Evolutionary conservation across 2,329 filamentous ascomycete species (phyloP).

Genomic region (Aureobasidium leucospermi): DNA sequence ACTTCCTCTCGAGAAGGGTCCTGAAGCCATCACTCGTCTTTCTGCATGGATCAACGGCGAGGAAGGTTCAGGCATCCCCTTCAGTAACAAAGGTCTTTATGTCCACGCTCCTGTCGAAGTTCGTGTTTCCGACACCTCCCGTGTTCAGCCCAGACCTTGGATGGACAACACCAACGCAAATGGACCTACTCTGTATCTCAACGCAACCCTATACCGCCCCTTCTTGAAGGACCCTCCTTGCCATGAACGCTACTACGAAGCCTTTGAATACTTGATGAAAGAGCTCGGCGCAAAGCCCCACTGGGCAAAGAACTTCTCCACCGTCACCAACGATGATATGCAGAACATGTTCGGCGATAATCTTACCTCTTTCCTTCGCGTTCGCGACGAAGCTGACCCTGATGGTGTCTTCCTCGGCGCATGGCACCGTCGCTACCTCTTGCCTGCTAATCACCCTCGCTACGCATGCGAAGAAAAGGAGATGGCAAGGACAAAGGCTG

Average conservation of each 20-base stretch:
- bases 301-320: constrained; percentile 86
- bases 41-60: constrained; percentile 80
- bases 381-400: constrained; percentile 65
- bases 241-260: constrained; percentile 71
- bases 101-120: constrained; percentile 90
- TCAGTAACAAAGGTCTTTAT: constrained; percentile 69
- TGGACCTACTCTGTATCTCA: constrained; percentile 76
- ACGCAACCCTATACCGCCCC: constrained; percentile 81
- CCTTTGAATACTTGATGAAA: constrained; percentile 85
- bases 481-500: constrained; percentile 25
- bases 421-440: constrained; percentile 72
- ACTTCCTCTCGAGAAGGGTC: constrained; percentile 74
- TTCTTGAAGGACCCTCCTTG: constrained; percentile 73
- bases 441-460: constrained; percentile 27
- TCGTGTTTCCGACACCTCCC: constrained; percentile 66
- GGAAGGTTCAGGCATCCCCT: constrained; percentile 63
- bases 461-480: constrained; percentile 40
- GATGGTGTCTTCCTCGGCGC: constrained; percentile 84
- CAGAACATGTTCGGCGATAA: constrained; percentile 58
- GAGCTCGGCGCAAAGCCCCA: constrained; percentile 76
- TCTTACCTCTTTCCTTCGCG: constrained; percentile 57
- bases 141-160: constrained; percentile 49
- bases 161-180: constrained; percentile 64
- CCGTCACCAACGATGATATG: constrained; percentile 52
- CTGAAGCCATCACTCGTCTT: constrained; percentile 75